Evolutionary conservation across 768 basidiomycete genomes (phyloP).

Genomic region (Pulveroboletus ravenelii): DNA sequence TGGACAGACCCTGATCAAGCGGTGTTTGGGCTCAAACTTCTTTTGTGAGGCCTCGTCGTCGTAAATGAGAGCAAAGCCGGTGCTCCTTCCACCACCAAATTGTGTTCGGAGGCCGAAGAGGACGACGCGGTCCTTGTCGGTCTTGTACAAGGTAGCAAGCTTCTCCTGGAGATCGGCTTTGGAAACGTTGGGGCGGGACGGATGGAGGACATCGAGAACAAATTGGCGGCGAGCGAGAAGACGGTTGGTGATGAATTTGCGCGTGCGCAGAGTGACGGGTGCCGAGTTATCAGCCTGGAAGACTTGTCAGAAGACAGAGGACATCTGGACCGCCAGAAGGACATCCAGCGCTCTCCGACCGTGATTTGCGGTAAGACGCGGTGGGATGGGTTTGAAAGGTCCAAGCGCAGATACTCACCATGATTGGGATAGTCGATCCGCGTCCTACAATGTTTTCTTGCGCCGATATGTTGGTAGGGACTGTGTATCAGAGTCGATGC

Average conservation of each 20-base stretch:
- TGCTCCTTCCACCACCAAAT: slow-evolving; percentile 97
- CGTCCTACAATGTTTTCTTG: slow-evolving; percentile 21
- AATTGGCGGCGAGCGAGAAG: slow-evolving; percentile 95
- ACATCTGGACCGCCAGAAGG: slow-evolving; percentile 19
- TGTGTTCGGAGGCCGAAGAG: slow-evolving; percentile 92
- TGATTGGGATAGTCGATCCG: slow-evolving; percentile 24
- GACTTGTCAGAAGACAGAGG: slow-evolving; percentile 14
- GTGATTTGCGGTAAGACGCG: slow-evolving; percentile 8
- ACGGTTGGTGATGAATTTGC: slow-evolving; percentile 99
- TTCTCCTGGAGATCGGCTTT: slow-evolving; percentile 89
- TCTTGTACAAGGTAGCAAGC: slow-evolving; percentile 90
- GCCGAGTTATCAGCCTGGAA: slow-evolving; percentile 70
- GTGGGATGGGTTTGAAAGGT: background rate
- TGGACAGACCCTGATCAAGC: slow-evolving; percentile 81
- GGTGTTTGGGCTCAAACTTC: slow-evolving; percentile 96
- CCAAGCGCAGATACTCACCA: slow-evolving; percentile 31
- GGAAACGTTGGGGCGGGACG: slow-evolving; percentile 91
- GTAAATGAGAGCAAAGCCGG: slow-evolving; percentile 96
- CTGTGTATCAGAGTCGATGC: slow-evolving; percentile 6
- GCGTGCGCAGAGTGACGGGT: slow-evolving; percentile 93
- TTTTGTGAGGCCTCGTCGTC: slow-evolving; percentile 92
- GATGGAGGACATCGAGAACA: slow-evolving; percentile 91
- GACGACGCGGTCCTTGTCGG: slow-evolving; percentile 84
- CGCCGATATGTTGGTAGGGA: slow-evolving; percentile 26
- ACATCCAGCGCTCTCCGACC: slow-evolving; percentile 25